Conservation (phyloP, 345 rosid species). For the Eucalyptus leucophloia region DNA sequence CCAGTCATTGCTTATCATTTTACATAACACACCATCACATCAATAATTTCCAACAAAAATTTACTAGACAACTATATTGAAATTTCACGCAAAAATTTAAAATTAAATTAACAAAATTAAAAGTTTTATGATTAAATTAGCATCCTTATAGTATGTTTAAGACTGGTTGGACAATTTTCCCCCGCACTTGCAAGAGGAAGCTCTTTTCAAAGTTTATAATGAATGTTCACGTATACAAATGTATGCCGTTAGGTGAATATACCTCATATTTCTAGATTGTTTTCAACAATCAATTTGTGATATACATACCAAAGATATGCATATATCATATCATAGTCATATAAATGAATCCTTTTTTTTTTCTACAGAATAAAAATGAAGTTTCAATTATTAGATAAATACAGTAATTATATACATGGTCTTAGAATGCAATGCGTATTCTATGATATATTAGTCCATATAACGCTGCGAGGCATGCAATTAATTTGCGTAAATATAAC, state of each 20-base stretch:
- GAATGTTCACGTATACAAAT: not conserved
- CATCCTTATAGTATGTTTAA: too few relatives aligned
- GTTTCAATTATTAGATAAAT: not conserved
- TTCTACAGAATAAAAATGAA: not conserved
- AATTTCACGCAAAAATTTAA: accelerated
- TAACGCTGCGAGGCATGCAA: not conserved
- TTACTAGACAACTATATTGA: too few relatives aligned
- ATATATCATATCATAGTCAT: not conserved
- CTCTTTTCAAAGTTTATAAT: not conserved
- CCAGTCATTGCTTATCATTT: too few relatives aligned
- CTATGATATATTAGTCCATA: not conserved
- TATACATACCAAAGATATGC: not conserved
- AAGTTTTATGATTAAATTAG: too few relatives aligned
- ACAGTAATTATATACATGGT: not conserved
- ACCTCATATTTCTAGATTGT: not conserved
- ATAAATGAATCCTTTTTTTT: not conserved
- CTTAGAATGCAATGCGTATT: not conserved
- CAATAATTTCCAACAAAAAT: accelerated
- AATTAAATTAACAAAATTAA: too few relatives aligned
- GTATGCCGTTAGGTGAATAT: not conserved
- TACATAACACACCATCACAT: too few relatives aligned
- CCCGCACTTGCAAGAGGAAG: too few relatives aligned
- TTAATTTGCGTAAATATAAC: not conserved
- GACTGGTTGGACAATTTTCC: accelerated
- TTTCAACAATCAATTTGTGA: not conserved